These are phyloP conservation scores for Pichia thaimueangensis DNA, from an alignment of 805 yeast genomes.

Conservation along the genomic window DNA sequence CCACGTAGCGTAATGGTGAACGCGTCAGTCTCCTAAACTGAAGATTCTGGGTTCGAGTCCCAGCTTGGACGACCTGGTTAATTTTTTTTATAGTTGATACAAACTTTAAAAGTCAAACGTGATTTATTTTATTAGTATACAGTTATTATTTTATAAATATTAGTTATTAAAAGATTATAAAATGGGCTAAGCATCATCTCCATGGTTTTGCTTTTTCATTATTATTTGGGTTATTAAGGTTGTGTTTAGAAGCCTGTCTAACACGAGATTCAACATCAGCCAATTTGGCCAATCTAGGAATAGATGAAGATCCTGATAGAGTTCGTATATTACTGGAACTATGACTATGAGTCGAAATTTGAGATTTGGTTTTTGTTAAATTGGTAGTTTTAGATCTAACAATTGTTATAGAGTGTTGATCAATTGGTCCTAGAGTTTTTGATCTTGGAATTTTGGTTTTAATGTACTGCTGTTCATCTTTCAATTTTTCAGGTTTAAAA, in stretches of 20 bases:
- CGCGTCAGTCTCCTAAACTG: conserved; percentile 15
- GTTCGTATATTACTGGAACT: background rate
- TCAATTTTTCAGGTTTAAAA: background rate
- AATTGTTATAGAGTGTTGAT: background rate
- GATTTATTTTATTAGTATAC: no score
- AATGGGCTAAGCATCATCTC: no score
- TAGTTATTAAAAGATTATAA: no score
- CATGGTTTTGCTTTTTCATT: conserved; percentile 3
- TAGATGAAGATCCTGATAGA: conserved; percentile 8
- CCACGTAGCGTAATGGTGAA: conserved; percentile 17
- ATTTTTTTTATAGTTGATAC: no score
- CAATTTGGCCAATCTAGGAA: conserved; percentile 14
- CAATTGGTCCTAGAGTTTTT: background rate
- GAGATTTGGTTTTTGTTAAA: background rate
- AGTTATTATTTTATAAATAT: no score
- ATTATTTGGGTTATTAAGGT: background rate
- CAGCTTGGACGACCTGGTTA: conserved; percentile 13
- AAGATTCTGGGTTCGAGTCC: conserved; percentile 17
- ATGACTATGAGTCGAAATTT: background rate
- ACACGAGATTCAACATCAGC: conserved; percentile 10
- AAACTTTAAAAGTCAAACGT: no score
- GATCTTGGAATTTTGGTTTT: conserved; percentile 3
- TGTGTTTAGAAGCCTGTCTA: conserved; percentile 2
- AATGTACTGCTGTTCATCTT: background rate
- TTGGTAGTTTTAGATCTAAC: conserved; percentile 8